phyloP scores from a whole-genome alignment of 805 yeast genomes.

The Saturnispora besseyi region DNA sequence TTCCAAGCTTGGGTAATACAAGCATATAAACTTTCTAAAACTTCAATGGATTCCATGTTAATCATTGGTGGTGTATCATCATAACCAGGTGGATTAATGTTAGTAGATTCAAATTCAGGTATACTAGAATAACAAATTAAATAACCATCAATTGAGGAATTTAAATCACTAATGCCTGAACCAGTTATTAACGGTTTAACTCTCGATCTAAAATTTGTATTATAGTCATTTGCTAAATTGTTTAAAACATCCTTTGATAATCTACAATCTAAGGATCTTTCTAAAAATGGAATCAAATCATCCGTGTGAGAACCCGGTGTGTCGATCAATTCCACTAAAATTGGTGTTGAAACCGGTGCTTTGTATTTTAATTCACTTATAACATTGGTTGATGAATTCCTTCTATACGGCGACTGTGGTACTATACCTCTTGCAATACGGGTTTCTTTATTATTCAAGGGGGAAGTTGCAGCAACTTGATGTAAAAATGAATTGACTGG shows the following conservation, averaged over 20 bases:
- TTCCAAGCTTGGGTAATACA: conserved; percentile 68
- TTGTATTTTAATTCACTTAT: conserved; percentile 21
- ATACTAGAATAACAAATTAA: conserved; percentile 60
- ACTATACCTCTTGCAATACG: background rate
- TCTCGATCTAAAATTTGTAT: conserved; percentile 19
- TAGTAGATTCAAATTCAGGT: conserved; percentile 39
- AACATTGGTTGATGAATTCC: background rate
- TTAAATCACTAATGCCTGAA: conserved; percentile 69
- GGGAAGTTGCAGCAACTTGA: conserved; percentile 12
- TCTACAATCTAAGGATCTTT: conserved; percentile 56
- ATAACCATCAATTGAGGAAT: conserved; percentile 71
- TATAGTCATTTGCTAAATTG: conserved; percentile 32
- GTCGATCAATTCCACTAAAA: conserved; percentile 60
- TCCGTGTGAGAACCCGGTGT: conserved; percentile 64
- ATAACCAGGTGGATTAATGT: conserved; percentile 12
- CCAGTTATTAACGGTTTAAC: conserved; percentile 66
- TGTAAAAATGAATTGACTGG: conserved; percentile 10
- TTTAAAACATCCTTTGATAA: conserved; percentile 49
- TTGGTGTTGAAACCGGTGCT: conserved; percentile 50
- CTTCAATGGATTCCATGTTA: conserved; percentile 20
- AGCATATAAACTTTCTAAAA: conserved; percentile 39
- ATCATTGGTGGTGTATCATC: conserved; percentile 1
- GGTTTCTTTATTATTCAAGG: background rate
- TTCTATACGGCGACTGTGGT: background rate
- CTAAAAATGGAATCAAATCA: conserved; percentile 66